Evolutionary conservation across 176 grass and related monocot genomes (phyloP).

Genomic region (maize (Zea mays)): DNA sequence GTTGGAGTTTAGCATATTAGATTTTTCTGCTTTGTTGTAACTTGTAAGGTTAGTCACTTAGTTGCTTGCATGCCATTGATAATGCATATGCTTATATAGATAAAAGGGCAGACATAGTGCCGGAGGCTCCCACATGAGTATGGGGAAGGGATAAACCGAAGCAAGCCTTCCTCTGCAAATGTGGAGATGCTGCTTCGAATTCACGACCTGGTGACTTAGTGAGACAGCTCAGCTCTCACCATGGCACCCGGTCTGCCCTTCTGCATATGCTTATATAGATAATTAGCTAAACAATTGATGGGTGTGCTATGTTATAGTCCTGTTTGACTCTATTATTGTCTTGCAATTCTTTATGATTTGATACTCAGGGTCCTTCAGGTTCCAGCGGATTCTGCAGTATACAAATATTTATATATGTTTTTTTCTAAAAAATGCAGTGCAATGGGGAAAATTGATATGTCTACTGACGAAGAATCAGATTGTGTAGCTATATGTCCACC

Average conservation of each 20-base stretch:
- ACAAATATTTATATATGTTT: conserved; percentile 40
- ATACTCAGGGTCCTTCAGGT: conserved; percentile 5
- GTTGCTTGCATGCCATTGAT: conserved; percentile 48
- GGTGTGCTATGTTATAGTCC: conserved; percentile 12
- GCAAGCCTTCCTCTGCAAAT: too few species aligned
- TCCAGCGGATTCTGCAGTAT: neutral
- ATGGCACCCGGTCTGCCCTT: too few species aligned
- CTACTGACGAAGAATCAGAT: conserved; percentile 60
- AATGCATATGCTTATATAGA: conserved; percentile 29
- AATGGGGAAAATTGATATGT: conserved; percentile 63
- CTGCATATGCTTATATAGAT: conserved; percentile 30
- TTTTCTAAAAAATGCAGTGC: conserved; percentile 43
- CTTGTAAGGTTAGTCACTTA: too few species aligned
- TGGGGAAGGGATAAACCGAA: too few species aligned
- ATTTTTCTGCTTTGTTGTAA: conserved; percentile 18
- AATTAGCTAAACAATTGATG: conserved; percentile 16
- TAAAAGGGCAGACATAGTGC: neutral
- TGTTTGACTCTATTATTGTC: conserved; percentile 42
- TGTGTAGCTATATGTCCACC: conserved; percentile 50
- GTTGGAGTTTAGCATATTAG: conserved; percentile 28
- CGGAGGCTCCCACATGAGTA: too few species aligned
- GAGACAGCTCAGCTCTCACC: too few species aligned
- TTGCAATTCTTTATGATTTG: conserved; percentile 33
- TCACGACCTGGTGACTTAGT: too few species aligned
- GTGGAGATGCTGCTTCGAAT: too few species aligned